Evolutionary conservation across 2,329 filamentous ascomycete genomes (phyloP).

Genomic region (Karstenula rhodostoma): DNA sequence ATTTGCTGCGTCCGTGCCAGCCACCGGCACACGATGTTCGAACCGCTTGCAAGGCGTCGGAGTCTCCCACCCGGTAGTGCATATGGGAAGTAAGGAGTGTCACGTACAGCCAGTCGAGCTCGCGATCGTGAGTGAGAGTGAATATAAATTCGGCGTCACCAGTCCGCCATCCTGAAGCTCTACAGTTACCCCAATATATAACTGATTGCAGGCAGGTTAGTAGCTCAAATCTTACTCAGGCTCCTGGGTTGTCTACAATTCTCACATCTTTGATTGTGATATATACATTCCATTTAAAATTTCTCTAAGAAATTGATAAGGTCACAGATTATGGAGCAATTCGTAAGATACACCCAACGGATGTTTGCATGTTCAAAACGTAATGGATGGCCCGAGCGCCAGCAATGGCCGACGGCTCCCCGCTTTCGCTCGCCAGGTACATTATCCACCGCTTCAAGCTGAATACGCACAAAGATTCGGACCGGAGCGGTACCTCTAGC

Average conservation of each 20-base stretch:
- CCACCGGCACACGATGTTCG: slow-evolving; percentile 67
- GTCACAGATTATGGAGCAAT: too few species aligned
- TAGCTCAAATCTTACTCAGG: too few species aligned
- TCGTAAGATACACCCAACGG: too few species aligned
- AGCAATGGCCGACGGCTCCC: too few species aligned
- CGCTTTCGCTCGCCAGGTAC: too few species aligned
- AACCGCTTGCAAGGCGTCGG: slow-evolving; percentile 51
- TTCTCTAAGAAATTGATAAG: too few species aligned
- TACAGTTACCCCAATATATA: background rate
- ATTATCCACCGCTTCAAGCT: background rate
- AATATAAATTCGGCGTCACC: slow-evolving; percentile 30
- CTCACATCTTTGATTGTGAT: too few species aligned
- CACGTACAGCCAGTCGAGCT: slow-evolving; percentile 51
- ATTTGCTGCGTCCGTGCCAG: slow-evolving; percentile 60
- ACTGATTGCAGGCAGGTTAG: too few species aligned
- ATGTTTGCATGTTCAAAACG: too few species aligned
- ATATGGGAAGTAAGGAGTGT: slow-evolving; percentile 54
- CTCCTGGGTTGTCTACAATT: too few species aligned
- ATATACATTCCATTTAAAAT: too few species aligned
- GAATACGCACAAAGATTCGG: background rate
- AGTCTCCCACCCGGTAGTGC: slow-evolving; percentile 22
- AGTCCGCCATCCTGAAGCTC: background rate
- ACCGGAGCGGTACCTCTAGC: slow-evolving; percentile 33
- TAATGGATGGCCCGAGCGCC: too few species aligned
- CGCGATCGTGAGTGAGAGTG: slow-evolving; percentile 30